Base-by-base conservation (phyloP, 495 filamentous ascomycete species). In the Aspergillus steynii region DNA sequence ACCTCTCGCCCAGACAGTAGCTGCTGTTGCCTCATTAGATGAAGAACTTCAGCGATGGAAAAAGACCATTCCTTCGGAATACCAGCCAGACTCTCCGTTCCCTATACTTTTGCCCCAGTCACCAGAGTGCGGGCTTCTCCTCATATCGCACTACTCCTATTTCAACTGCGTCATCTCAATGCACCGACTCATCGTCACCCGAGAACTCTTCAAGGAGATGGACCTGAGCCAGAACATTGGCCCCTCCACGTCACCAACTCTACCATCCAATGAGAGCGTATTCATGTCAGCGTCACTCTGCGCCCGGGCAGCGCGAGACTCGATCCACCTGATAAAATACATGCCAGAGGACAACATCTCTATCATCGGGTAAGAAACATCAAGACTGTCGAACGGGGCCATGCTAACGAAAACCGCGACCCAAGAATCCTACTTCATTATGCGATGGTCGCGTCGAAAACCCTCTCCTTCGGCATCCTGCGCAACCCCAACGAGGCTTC, bases 101-200 rank as follows among this genome's bases (percentile, higher is more conserved):
- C 58, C 49, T 7, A 48, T 61, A 27, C 61, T 57, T 0, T 47
- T 54, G 10, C 27, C 37, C 26, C 7, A 42, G 4, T 42, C 37
- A 42, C 37, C 37, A 4, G 37, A 42, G 37, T 12, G 12, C 14
- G 37, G 37, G 37, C 55, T 56, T 2, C 50, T 68, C 5, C 53
- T 68, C 5, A 58, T 57, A 27, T 53, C 62, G 0, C 62, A 68
- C 42, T 65, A 61, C 31, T 62, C 62, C 2, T 68, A 68, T 28
- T 65, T 65, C 28, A 53, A 68, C 28, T 68, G 65, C 52, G 53
- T 68, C n/a, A 68, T 68, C 20, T 62, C 65, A 20, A 62, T 68
- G 15, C 65, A 68, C 29, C 62, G 56, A 7, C 32, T 64, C 2
- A 52, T 64, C 15, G 62, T 54, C 26, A 50, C 25, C 8, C 53